These are phyloP conservation scores for bread wheat (Triticum aestivum) DNA, from an alignment of 176 grass and related monocot genomes.

Conservation along the genomic window DNA sequence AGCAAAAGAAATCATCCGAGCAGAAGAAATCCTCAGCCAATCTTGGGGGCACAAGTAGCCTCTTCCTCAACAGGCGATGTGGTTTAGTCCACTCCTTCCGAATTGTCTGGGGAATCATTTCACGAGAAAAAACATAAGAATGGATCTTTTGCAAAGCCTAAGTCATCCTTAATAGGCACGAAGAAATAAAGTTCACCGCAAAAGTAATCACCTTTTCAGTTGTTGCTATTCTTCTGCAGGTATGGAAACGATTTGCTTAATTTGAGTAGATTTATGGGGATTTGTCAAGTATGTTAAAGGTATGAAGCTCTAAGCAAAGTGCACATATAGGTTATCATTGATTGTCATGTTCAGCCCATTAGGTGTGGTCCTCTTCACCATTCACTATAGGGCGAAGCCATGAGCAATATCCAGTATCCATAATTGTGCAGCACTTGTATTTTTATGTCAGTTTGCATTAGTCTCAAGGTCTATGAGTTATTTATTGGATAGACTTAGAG, in stretches of 20 bases:
- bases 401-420: background rate
- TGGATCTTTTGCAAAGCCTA: slow-evolving; percentile 28
- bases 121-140: slow-evolving; percentile 30
- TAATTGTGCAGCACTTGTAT: background rate
- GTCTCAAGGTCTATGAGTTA: background rate
- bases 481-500: background rate
- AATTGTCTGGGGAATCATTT: slow-evolving; percentile 43
- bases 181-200: slow-evolving; percentile 13
- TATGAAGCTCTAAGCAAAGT: no score
- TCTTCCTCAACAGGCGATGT: slow-evolving; percentile 64
- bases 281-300: no score
- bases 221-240: slow-evolving; percentile 50
- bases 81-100: slow-evolving; percentile 91
- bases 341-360: background rate
- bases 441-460: background rate
- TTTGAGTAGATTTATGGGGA: no score
- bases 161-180: background rate
- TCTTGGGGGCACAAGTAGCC: slow-evolving; percentile 49
- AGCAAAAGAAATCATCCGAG: slow-evolving; percentile 41
- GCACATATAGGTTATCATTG: background rate
- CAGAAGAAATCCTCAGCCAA: slow-evolving; percentile 51
- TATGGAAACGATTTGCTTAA: slow-evolving; percentile 80
- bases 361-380: background rate
- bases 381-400: background rate
- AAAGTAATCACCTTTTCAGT: slow-evolving; percentile 58